Evolutionary conservation across 768 basidiomycete genomes (phyloP).

Genomic region (Lepiota brunneoincarnata): DNA sequence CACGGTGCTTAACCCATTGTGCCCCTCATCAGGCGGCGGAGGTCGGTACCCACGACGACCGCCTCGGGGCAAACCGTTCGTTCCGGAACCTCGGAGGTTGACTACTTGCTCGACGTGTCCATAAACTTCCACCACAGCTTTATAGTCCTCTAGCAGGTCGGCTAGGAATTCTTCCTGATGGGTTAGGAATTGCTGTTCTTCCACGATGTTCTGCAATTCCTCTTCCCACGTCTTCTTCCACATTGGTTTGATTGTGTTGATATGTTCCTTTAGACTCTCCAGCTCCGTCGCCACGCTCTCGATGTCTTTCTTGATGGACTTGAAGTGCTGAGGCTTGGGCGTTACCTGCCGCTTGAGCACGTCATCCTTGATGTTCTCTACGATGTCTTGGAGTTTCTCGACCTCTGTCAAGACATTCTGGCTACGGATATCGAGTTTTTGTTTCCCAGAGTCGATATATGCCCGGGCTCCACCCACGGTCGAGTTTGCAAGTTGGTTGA

Average conservation of each 20-base stretch:
- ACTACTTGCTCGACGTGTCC: slow-evolving; percentile 91
- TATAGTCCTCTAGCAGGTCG: slow-evolving; percentile 90
- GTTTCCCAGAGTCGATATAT: slow-evolving; percentile 90
- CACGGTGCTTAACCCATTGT: slow-evolving; percentile 68
- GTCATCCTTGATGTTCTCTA: slow-evolving; percentile 88
- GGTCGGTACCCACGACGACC: slow-evolving; percentile 53
- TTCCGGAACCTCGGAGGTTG: slow-evolving; percentile 53
- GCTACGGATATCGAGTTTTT: slow-evolving; percentile 84
- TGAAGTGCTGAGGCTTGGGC: slow-evolving; percentile 73
- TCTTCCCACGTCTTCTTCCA: slow-evolving; percentile 99
- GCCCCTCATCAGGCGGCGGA: slow-evolving; percentile 63
- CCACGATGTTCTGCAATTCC: slow-evolving; percentile 93
- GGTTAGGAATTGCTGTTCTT: slow-evolving; percentile 91
- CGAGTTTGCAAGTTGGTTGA: slow-evolving; percentile 81
- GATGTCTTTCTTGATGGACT: slow-evolving; percentile 71
- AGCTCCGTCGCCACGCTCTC: slow-evolving; percentile 64
- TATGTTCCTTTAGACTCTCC: slow-evolving; percentile 76
- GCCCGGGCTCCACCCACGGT: slow-evolving; percentile 83
- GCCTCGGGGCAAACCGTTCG: slow-evolving; percentile 29
- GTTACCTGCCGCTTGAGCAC: slow-evolving; percentile 86
- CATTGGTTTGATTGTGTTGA: slow-evolving; percentile 88
- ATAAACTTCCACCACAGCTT: slow-evolving; percentile 83
- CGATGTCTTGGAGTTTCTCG: slow-evolving; percentile 88
- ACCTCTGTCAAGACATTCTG: slow-evolving; percentile 90
- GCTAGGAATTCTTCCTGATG: slow-evolving; percentile 90